Evolutionary conservation across 129 eudicot species (phyloP), one percentile per base, ranked within the genome.

Genomic region (Oenanthe sinensis): DNA sequence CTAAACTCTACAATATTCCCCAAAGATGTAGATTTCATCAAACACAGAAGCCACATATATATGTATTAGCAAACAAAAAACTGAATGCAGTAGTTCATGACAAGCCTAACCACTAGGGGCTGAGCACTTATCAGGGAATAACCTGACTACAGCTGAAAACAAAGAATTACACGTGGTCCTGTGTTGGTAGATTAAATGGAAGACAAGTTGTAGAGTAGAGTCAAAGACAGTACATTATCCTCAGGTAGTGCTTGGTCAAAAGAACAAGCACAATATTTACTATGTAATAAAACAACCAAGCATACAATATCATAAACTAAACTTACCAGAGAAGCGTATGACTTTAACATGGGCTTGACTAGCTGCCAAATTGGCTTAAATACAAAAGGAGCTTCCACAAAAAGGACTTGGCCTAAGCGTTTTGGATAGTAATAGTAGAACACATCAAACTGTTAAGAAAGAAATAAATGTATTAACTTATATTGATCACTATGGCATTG

Each of bases 311-410:
- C 71, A 63, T 26, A n/a, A 62, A 39, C 20, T 49, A 79, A 75
- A 55, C 86, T 68, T 88, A 96, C 99, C 96, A 92, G 82, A 75
- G 95, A 86, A 79, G 96, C 99, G 83, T 92, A 89, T 50, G 89
- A 85, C 83, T 88, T 90, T 69, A 92, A 58, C 81, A 96, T 26
- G 74, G 99, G 99, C 86, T 92, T 96, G 76, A 87, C 85, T 9
- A 96, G 84, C 86, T 87, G 91, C 99, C 99, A 96, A 43, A 96
- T 71, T 69, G 97, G 97, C 91, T 87, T 87, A 79, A 96, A 96
- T 55, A 92, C 80, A 79, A 90, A 96, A 7, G 99, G 99, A 79
- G 99, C 97, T 65, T 96, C 99, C 45, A 96, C 97, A 73, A 96
- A 92, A 6, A 96, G 88, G 80, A 90, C 92, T 84, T 90, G 87